phyloP scores from a whole-genome alignment of 2,329 filamentous ascomycete species.

The Aspergillus pseudoterreus region DNA sequence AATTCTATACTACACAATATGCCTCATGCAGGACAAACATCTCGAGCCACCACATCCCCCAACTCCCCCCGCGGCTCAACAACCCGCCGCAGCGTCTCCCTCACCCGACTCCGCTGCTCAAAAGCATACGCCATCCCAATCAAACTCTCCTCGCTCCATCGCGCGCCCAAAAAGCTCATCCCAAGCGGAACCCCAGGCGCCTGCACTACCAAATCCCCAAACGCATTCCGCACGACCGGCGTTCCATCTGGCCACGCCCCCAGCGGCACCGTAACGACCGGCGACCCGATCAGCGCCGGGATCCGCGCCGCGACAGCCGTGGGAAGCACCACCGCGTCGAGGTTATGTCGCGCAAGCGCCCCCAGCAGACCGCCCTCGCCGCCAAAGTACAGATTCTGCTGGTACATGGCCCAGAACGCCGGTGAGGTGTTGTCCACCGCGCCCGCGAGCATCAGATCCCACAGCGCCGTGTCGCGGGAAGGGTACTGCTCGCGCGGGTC shows the following conservation, averaged over 20 bases:
- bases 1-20: too few species aligned
- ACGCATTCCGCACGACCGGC: slow-evolving; percentile 33
- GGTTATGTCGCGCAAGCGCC: slow-evolving; percentile 52
- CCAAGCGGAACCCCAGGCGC: slow-evolving; percentile 60
- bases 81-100: slow-evolving; percentile 48
- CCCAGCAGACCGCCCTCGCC: slow-evolving; percentile 60
- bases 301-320: slow-evolving; percentile 47
- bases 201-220: slow-evolving; percentile 50
- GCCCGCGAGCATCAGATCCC: slow-evolving; percentile 51
- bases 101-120: slow-evolving; percentile 57
- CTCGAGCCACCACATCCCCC: not conserved
- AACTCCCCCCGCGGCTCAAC: slow-evolving; percentile 49
- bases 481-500: slow-evolving; percentile 58
- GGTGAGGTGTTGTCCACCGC: slow-evolving; percentile 56
- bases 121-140: slow-evolving; percentile 66
- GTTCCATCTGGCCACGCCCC: slow-evolving; percentile 53
- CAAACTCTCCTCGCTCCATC: slow-evolving; percentile 59
- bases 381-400: slow-evolving; percentile 51
- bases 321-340: slow-evolving; percentile 62
- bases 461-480: slow-evolving; percentile 54
- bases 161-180: slow-evolving; percentile 58
- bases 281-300: slow-evolving; percentile 56
- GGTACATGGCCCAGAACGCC: slow-evolving; percentile 56
- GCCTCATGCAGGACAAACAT: not conserved
- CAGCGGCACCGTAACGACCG: slow-evolving; percentile 61